Percentiles rank a stretch among this genome's conserved stretches.
phyloP scores from a whole-genome alignment of 2,329 filamentous ascomycete species.

The Colletotrichum sp. region DNA sequence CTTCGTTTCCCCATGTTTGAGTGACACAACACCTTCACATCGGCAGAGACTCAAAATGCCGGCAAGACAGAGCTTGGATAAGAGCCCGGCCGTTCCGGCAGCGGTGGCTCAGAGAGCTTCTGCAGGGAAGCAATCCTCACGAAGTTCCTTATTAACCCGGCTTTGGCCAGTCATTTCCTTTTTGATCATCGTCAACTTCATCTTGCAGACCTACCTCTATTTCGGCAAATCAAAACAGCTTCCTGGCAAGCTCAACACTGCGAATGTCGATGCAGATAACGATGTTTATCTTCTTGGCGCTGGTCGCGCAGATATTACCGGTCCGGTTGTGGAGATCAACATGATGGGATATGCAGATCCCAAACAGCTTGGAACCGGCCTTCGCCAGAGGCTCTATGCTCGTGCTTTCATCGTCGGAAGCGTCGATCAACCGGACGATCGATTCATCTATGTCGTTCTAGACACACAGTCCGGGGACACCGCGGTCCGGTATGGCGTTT shows the following conservation, averaged over 20 bases:
- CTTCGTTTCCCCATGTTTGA: constrained; percentile 1
- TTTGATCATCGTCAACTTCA: neutral
- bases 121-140: neutral
- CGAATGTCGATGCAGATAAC: neutral
- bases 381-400: constrained; percentile 85
- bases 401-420: constrained; percentile 87
- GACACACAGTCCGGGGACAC: constrained; percentile 88
- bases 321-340: constrained; percentile 86
- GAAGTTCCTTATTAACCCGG: constrained; percentile 6
- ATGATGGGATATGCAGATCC: constrained; percentile 88
- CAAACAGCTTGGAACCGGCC: constrained; percentile 79
- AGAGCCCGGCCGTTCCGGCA: constrained; percentile 5
- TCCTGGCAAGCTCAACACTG: neutral
- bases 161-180: neutral
- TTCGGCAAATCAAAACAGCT: neutral
- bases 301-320: constrained; percentile 61
- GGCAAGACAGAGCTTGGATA: constrained; percentile 4
- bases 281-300: constrained; percentile 56
- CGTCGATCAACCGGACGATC: constrained; percentile 65
- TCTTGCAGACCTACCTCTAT: neutral
- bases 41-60: constrained; percentile 1
- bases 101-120: neutral
- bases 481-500: constrained; percentile 81
- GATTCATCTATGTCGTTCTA: constrained; percentile 86
- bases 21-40: neutral